A percentile compares a stretch with the other conserved stretches of the same genome.
Evolutionary conservation across 2,329 filamentous ascomycete species (phyloP).

Genomic region (Trichoderma citrinoviride): DNA sequence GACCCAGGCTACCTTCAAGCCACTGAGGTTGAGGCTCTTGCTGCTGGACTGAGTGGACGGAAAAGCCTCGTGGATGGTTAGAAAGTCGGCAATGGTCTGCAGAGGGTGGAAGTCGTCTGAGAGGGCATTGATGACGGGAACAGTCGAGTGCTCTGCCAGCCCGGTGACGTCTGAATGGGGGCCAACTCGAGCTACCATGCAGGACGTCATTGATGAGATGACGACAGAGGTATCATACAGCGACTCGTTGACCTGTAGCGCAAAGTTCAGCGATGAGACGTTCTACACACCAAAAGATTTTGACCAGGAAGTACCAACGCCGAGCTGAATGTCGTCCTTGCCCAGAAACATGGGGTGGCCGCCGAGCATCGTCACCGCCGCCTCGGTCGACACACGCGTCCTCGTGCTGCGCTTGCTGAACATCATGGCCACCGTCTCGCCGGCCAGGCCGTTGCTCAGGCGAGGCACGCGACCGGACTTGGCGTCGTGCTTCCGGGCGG

Average conservation of each 20-base stretch:
- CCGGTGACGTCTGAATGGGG: slow-evolving; percentile 71
- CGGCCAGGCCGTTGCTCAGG: slow-evolving; percentile 61
- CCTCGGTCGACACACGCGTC: slow-evolving; percentile 90
- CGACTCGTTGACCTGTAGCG: slow-evolving; percentile 75
- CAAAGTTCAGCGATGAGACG: slow-evolving; percentile 13
- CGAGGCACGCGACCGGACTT: slow-evolving; percentile 61
- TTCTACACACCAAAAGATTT: neutral
- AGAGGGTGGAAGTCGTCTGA: slow-evolving; percentile 91
- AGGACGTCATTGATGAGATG: slow-evolving; percentile 89
- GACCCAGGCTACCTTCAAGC: slow-evolving; percentile 91
- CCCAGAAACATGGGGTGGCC: slow-evolving; percentile 96
- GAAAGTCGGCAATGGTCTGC: slow-evolving; percentile 89
- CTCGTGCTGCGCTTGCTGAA: slow-evolving; percentile 95
- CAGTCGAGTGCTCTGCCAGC: slow-evolving; percentile 68
- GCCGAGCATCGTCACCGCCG: slow-evolving; percentile 81
- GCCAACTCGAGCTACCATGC: slow-evolving; percentile 76
- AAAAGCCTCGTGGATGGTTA: slow-evolving; percentile 83
- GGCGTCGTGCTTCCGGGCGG: slow-evolving; percentile 70
- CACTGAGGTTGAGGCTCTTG: slow-evolving; percentile 64
- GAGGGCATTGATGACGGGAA: slow-evolving; percentile 83
- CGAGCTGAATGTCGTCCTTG: slow-evolving; percentile 93
- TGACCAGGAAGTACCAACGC: slow-evolving; percentile 52
- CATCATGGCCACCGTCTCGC: slow-evolving; percentile 88
- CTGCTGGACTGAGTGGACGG: slow-evolving; percentile 43
- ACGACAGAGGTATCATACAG: slow-evolving; percentile 89